phyloP scores from a whole-genome alignment of 257 asterid species.

The Solanum pinnatisectum region DNA sequence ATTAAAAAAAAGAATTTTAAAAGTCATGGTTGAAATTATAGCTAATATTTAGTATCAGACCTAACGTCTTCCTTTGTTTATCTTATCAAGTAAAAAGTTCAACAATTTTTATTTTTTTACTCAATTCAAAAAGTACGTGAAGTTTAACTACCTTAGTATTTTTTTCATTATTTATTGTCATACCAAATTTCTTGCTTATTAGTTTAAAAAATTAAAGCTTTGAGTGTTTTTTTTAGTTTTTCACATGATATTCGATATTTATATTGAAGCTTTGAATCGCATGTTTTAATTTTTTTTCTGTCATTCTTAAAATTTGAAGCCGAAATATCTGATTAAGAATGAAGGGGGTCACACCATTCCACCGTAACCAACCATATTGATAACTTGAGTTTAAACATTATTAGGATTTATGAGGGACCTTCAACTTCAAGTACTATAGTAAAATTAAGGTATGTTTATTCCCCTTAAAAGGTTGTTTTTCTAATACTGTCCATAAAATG shows the following conservation, averaged over 20 bases:
- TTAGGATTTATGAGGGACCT: not conserved
- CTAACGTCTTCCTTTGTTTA: not conserved
- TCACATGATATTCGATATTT: accelerated
- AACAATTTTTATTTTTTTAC: not conserved
- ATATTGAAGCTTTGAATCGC: not conserved
- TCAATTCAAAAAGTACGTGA: not conserved
- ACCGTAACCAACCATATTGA: not conserved
- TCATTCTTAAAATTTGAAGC: not conserved
- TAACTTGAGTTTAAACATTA: not conserved
- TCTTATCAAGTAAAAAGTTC: not conserved
- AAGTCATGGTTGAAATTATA: not conserved
- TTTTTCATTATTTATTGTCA: not conserved
- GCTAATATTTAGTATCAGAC: not conserved
- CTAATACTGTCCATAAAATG: not conserved
- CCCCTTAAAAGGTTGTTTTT: not conserved
- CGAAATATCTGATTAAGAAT: not conserved
- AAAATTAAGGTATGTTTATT: not conserved
- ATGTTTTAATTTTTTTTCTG: accelerated
- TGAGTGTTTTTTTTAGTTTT: not conserved
- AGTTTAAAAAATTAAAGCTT: not conserved
- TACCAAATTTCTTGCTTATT: not conserved
- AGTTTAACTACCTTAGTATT: not conserved
- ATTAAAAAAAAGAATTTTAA: not conserved
- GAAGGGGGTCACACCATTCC: not conserved
- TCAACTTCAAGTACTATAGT: not conserved